Conservation (phyloP, 2,329 filamentous ascomycete species). For the Shiraia sp. region DNA sequence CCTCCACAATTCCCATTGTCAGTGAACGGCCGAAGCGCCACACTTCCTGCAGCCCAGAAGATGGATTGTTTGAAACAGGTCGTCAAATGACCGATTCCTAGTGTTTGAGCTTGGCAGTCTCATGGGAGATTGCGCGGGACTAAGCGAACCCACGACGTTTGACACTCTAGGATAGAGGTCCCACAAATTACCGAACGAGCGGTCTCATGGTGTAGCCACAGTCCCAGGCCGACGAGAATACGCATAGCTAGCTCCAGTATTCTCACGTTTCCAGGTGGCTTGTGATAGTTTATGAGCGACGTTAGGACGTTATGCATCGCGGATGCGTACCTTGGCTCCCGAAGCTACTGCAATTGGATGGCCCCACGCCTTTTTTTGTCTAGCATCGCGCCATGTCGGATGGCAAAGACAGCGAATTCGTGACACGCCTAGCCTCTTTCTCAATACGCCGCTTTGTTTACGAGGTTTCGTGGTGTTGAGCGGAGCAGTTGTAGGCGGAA, state of each 20-base stretch:
- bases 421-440: neutral
- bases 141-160: neutral
- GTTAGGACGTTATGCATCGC: neutral
- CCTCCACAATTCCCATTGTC: neutral
- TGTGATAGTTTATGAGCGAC: constrained; percentile 1
- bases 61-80: constrained; percentile 1
- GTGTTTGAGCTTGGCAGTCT: constrained; percentile 2
- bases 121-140: constrained; percentile 3
- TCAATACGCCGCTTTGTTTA: neutral
- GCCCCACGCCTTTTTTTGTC: neutral
- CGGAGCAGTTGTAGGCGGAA: constrained; percentile 1
- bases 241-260: neutral
- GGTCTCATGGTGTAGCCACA: neutral
- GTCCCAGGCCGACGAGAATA: neutral
- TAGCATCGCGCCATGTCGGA: neutral
- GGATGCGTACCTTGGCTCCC: neutral
- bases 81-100: neutral
- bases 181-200: neutral
- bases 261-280: neutral
- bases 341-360: neutral
- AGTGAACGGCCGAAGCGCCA: neutral
- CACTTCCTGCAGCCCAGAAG: neutral
- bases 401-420: neutral
- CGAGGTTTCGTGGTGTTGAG: neutral
- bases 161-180: neutral